Base-by-base conservation (phyloP, 768 basidiomycete genomes). In the Boletellus ananiceps region DNA sequence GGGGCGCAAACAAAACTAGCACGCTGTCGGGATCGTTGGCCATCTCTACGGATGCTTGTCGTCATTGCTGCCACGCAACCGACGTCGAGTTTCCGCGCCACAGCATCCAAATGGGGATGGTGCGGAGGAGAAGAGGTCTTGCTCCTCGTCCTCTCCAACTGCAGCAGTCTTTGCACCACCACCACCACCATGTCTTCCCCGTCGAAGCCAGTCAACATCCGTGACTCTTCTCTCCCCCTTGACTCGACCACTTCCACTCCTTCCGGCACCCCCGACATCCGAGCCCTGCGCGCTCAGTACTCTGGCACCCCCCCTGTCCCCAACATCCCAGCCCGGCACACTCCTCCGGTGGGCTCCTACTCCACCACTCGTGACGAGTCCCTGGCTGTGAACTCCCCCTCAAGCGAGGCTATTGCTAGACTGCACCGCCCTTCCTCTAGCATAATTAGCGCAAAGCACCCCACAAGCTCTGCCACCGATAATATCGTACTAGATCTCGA, bases 271-370 rank as follows among this genome's bases (percentile, higher is more conserved):
- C 84, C 87, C 7, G 81, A 84, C 57, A 66, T 86, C 50, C 77
- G 80, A 31, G 71, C 74, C 13, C 69, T 88, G n/a, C 79, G 86
- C 2, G 81, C 83, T 16, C 80, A 80, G 49, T 87, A 84, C 57
- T 78, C 79, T 6, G 77, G 74, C 43, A 78, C 83, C 65, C 74
- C 77, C 21, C 75, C 76, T 3, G 63, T 69, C 1, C 71, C 76
- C 25, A 76, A 78, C 52, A 71, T 79, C 36, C 83, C 84, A 14
- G 70, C 73, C 0, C 75, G 84, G 18, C 78, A 80, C 54, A 81
- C 83, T 21, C 82, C 82, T 9, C 69, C 62, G 1, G 55, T 53
- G 9, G 54, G 16, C 13, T 57, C 62, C 11, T 51, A 42, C 35
- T 51, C 57, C n/a, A 12, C 23, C 8, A 19, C 21, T 39, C 51